These are phyloP conservation scores for Termitomyces bulborhizus DNA, from an alignment of 768 basidiomycete species.

Conservation along the genomic window DNA sequence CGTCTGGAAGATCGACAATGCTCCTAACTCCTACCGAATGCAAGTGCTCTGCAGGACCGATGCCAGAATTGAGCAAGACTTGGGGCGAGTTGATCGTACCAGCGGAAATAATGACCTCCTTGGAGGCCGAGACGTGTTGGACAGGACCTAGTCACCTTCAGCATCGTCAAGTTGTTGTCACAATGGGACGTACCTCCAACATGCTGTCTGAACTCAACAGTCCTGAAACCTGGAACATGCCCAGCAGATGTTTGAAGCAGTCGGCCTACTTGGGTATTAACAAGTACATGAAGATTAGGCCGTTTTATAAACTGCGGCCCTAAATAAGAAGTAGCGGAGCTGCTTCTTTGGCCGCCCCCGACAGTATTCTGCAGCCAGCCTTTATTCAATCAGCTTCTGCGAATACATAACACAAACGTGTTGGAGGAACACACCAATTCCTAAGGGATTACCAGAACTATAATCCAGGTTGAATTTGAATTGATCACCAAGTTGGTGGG, in stretches of 20 bases:
- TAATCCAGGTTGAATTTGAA: constrained; percentile 26
- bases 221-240: constrained; percentile 4
- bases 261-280: constrained; percentile 18
- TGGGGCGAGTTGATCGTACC: constrained; percentile 22
- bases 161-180: background rate
- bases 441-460: constrained; percentile 22
- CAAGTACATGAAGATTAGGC: constrained; percentile 24
- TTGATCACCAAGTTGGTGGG: constrained; percentile 11
- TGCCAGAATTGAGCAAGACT: constrained; percentile 15
- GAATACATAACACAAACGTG: background rate
- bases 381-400: background rate
- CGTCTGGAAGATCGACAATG: constrained; percentile 15
- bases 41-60: constrained; percentile 9
- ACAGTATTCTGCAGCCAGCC: constrained; percentile 13
- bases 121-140: constrained; percentile 15
- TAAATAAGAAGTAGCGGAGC: constrained; percentile 26
- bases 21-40: constrained; percentile 5
- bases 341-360: constrained; percentile 19
- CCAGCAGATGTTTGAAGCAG: constrained; percentile 11
- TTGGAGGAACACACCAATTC: constrained; percentile 19
- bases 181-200: background rate
- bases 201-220: constrained; percentile 7
- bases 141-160: background rate
- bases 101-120: constrained; percentile 25
- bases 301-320: constrained; percentile 18